A percentile compares a stretch with the other conserved stretches of the same genome.
Conservation (phyloP, 495 filamentous ascomycete species). For the Hypoxylon lienhwacheense region DNA sequence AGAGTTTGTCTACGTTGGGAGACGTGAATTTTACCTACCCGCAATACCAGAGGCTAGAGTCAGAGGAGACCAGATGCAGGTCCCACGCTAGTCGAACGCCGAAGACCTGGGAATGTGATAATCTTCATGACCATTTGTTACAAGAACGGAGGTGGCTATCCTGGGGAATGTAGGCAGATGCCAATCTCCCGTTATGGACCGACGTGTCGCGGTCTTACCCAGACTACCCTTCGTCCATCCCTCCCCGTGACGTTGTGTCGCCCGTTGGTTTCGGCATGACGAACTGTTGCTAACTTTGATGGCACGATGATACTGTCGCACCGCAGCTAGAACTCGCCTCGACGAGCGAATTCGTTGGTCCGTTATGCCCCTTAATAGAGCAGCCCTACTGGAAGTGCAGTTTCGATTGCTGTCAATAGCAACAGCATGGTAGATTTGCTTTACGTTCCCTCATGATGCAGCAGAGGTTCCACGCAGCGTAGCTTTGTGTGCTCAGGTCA, state of each 20-base stretch:
- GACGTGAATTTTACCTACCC: background rate
- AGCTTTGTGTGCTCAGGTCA: conserved; percentile 1
- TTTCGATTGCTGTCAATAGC: conserved; percentile 11
- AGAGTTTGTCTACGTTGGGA: background rate
- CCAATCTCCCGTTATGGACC: conserved; percentile 33
- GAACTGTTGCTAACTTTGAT: conserved; percentile 24
- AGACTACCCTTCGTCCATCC: conserved; percentile 18
- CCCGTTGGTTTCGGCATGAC: conserved; percentile 29
- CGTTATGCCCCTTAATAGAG: conserved; percentile 1
- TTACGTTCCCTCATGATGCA: conserved; percentile 17
- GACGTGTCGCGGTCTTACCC: conserved; percentile 30
- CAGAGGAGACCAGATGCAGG: conserved; percentile 19
- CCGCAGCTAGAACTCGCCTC: conserved; percentile 33
- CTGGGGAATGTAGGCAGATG: conserved; percentile 27
- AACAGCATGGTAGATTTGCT: conserved; percentile 12
- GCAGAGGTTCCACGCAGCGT: conserved; percentile 14
- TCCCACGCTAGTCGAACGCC: conserved; percentile 12
- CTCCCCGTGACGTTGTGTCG: conserved; percentile 19
- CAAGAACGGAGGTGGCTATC: conserved; percentile 21
- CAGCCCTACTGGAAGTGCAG: background rate
- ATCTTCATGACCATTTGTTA: conserved; percentile 22
- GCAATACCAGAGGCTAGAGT: background rate
- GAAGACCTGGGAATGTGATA: conserved; percentile 27
- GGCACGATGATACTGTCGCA: conserved; percentile 26
- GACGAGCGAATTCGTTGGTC: conserved; percentile 27